These are phyloP conservation scores for Alternaria infectoria DNA, from an alignment of 2,329 filamentous ascomycete genomes.

Conservation along the genomic window DNA sequence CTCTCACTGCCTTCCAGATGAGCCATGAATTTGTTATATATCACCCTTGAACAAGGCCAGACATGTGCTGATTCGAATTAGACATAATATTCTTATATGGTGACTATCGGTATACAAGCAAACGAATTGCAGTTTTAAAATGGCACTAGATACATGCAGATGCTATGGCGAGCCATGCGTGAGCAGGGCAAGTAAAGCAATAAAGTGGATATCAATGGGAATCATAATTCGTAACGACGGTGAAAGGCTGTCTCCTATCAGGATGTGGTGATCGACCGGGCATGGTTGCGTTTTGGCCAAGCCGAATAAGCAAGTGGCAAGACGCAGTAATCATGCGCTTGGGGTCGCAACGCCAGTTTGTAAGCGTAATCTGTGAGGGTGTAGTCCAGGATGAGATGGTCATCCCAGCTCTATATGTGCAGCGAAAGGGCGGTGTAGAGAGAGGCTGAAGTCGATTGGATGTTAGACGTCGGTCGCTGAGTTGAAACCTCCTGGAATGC, in stretches of 20 bases:
- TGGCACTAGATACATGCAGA: neutral
- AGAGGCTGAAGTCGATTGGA: neutral
- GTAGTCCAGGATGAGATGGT: neutral
- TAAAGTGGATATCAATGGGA: conserved; percentile 17
- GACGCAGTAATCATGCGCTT: neutral
- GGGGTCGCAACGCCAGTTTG: neutral
- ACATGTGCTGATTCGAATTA: neutral
- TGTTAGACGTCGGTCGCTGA: neutral
- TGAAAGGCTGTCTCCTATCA: neutral
- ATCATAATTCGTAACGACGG: conserved; percentile 22
- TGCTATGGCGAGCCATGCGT: neutral
- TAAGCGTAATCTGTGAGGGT: neutral
- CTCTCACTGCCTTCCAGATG: neutral
- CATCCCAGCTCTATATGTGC: neutral
- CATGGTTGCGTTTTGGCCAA: neutral
- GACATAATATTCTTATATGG: neutral
- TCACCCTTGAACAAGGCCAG: neutral
- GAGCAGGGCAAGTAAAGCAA: conserved; percentile 2
- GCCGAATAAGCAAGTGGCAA: neutral
- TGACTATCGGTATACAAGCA: neutral
- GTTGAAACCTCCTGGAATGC: conserved; percentile 42
- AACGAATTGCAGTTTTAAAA: neutral
- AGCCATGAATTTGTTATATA: neutral
- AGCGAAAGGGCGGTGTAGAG: neutral
- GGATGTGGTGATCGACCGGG: neutral